Percentiles rank a stretch among this genome's conserved stretches.
Conservation (phyloP, 2,329 filamentous ascomycete genomes). For the Shiraia bambusicola region DNA sequence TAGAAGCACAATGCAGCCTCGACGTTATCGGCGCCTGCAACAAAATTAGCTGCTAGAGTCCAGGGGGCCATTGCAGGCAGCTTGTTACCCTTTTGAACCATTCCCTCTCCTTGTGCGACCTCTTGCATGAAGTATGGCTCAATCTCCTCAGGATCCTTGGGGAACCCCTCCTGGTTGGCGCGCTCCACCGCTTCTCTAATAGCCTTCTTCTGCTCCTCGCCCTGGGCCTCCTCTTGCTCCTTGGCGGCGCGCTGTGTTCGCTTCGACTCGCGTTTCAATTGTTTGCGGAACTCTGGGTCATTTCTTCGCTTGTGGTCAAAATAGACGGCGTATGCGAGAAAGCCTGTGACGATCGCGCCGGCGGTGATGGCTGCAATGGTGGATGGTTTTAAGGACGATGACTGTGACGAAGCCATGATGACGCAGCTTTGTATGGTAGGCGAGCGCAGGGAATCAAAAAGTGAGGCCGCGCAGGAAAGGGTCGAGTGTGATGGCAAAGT, state of each 20-base stretch:
- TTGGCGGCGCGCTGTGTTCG: conserved; percentile 70
- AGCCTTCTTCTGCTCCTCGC: conserved; percentile 67
- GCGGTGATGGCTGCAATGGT: conserved; percentile 60
- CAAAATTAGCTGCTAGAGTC: conserved; percentile 14
- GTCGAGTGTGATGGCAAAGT: conserved; percentile 11
- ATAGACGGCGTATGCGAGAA: conserved; percentile 66
- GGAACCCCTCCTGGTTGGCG: conserved; percentile 90
- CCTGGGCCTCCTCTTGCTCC: conserved; percentile 67
- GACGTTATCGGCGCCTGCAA: conserved; percentile 64
- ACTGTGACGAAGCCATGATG: conserved; percentile 41
- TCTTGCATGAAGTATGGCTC: conserved; percentile 97
- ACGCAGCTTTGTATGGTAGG: conserved; percentile 4
- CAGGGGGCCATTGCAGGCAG: too few relatives aligned
- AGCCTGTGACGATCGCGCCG: conserved; percentile 60
- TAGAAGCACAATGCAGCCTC: conserved; percentile 96
- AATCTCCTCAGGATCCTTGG: conserved; percentile 84
- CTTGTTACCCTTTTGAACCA: conserved; percentile 73
- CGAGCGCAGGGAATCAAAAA: conserved; percentile 3
- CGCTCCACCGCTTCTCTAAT: conserved; percentile 76
- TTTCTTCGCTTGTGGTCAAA: conserved; percentile 67
- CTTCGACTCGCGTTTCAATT: conserved; percentile 73
- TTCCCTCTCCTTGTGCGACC: conserved; percentile 81
- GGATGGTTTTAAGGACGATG: conserved; percentile 54
- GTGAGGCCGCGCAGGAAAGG: conserved; percentile 7
- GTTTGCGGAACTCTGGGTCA: conserved; percentile 63